Evolutionary conservation across 2,329 filamentous ascomycete species (phyloP).

Genomic region (Aspergillus cejpii): DNA sequence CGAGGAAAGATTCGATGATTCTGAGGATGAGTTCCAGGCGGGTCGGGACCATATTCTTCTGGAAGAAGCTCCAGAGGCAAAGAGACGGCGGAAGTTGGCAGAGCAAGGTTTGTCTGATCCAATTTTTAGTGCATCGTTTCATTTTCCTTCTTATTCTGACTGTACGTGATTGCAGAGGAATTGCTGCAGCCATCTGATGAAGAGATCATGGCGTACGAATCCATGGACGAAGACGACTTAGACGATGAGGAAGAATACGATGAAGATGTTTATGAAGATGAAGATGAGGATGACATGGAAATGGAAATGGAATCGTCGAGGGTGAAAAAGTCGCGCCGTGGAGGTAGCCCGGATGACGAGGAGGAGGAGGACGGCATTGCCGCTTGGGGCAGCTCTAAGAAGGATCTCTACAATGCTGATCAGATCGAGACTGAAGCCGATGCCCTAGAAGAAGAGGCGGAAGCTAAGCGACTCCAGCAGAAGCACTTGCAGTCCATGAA

Average conservation of each 20-base stretch:
- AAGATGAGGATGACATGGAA: conserved; percentile 33
- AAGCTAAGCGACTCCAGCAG: conserved; percentile 79
- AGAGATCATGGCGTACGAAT: conserved; percentile 52
- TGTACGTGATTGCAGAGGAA: conserved; percentile 41
- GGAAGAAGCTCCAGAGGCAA: conserved; percentile 71
- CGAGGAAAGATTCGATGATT: conserved; percentile 77
- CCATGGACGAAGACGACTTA: conserved; percentile 43
- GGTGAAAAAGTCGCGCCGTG: conserved; percentile 18
- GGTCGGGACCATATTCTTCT: conserved; percentile 80
- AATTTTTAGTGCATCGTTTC: background rate
- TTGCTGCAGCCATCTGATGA: conserved; percentile 56
- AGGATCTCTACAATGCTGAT: conserved; percentile 91
- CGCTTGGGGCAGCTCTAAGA: conserved; percentile 81
- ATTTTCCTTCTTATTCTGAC: conserved; percentile 12
- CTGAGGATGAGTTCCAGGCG: conserved; percentile 87
- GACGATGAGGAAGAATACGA: conserved; percentile 34
- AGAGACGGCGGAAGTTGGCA: conserved; percentile 63
- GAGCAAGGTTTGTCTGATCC: conserved; percentile 52
- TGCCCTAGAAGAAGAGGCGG: conserved; percentile 84
- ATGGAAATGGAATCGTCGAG: conserved; percentile 12
- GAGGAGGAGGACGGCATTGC: conserved; percentile 51
- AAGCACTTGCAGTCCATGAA: conserved; percentile 86
- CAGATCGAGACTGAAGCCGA: conserved; percentile 61
- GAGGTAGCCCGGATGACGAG: conserved; percentile 20
- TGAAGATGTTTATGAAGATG: conserved; percentile 43